phyloP scores from a whole-genome alignment of 2,329 filamentous ascomycete genomes.

The Bipolaris bicolor region DNA sequence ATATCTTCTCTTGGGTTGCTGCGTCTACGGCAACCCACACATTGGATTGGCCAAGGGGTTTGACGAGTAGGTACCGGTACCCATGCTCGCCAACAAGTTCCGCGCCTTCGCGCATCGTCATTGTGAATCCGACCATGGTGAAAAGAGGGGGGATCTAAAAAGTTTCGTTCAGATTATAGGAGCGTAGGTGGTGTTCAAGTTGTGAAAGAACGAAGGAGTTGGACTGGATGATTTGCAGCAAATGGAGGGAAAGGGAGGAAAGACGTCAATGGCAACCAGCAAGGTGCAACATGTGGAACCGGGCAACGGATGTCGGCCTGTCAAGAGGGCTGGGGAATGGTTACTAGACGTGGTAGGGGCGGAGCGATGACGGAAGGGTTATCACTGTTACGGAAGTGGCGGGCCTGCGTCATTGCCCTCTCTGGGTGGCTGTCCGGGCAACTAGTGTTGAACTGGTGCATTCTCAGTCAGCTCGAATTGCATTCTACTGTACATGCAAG shows the following conservation, averaged over 20 bases:
- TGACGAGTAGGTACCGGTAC: slow-evolving; percentile 17
- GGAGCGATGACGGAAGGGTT: slow-evolving; percentile 15
- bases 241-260: background rate
- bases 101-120: slow-evolving; percentile 16
- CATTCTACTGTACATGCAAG: background rate
- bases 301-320: slow-evolving; percentile 10
- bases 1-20: slow-evolving; percentile 18
- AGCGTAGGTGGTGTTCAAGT: background rate
- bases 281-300: background rate
- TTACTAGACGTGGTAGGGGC: slow-evolving; percentile 7
- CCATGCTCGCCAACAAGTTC: slow-evolving; percentile 19
- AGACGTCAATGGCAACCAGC: slow-evolving; percentile 5
- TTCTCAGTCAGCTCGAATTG: background rate
- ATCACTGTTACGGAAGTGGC: slow-evolving; percentile 17
- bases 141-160: background rate
- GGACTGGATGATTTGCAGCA: slow-evolving; percentile 1
- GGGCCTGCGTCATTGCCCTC: slow-evolving; percentile 12
- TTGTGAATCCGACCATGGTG: slow-evolving; percentile 9
- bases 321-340: slow-evolving; percentile 8
- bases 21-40: slow-evolving; percentile 21
- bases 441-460: background rate
- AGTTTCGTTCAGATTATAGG: background rate
- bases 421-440: slow-evolving; percentile 1
- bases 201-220: background rate
- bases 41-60: slow-evolving; percentile 16